Base-by-base conservation (phyloP, 2,329 filamentous ascomycete genomes). In the Xylariaceae sp. region DNA sequence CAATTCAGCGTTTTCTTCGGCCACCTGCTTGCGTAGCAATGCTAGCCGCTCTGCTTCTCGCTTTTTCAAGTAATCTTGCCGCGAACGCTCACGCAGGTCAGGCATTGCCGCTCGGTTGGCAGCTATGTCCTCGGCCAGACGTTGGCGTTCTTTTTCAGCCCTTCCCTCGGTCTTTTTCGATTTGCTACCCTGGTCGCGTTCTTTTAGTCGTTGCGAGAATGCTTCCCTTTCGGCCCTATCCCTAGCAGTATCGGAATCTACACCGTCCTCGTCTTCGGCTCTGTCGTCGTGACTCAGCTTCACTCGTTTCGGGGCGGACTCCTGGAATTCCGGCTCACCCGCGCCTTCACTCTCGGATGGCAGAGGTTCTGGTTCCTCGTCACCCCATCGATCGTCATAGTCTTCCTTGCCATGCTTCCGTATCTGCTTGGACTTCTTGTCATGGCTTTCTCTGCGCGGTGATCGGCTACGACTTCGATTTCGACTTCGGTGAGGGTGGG, bases 21-120 rank as follows among this genome's bases (percentile, higher is more conserved):
- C 84, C 2, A 99, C 94, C 67, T 97, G 92, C 65, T 88, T 89
- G 34, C 91, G 83, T 48, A 99, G 73, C n/a, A 99, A 74, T 0
- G 89, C 89, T 12, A 99, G 73, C 57, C 89, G 84, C 70, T 97
- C 90, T 0, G 87, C 78, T 69, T 96, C 91, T 60, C 94, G 82
- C 76, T 99, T 97, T 71, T 91, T 90, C 32, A 99, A 78, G 67
- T 99, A 99, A 62, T 94, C 87, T 67, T 96, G 91, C 57, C 94
- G 83, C 2, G 91, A 95, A 34, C 90, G 83, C 66, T 94, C 78
- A 42, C 94, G 81, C 19, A 96, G 72, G 58, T 95, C 91, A 2
- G 86, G 84, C 68, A 96, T 79, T n/a, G 87, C 87, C 6, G 85
- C 84, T 58, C 78, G 79, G 54, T 87, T 79, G 5, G 86, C 82